A percentile compares a stretch with the other conserved stretches of the same genome.
Conservation (phyloP, 2,329 filamentous ascomycete genomes). For the Fusarium nisikadoi region DNA sequence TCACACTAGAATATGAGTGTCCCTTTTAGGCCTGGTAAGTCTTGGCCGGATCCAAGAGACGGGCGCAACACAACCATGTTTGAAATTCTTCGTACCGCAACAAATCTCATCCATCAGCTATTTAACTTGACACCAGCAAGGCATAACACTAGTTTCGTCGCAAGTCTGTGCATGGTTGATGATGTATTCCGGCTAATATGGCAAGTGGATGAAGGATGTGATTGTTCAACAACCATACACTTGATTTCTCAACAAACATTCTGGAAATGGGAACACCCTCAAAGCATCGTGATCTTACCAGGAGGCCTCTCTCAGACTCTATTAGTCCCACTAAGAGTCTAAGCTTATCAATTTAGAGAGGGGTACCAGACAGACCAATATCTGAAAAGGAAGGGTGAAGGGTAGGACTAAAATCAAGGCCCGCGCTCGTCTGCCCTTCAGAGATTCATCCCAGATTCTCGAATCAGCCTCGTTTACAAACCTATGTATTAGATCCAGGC, state of each 20-base stretch:
- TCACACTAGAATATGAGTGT: background rate
- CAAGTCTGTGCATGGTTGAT: background rate
- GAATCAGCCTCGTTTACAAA: background rate
- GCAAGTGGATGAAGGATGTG: background rate
- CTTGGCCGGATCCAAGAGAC: background rate
- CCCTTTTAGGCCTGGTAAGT: background rate
- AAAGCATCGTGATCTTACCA: background rate
- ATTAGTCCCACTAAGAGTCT: background rate
- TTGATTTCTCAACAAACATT: background rate
- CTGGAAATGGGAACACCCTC: background rate
- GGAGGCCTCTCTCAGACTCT: background rate
- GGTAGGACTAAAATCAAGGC: background rate
- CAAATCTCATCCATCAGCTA: background rate
- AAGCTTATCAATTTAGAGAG: background rate
- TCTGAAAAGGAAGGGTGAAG: background rate
- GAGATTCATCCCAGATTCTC: background rate
- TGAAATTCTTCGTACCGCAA: slow-evolving; percentile 5
- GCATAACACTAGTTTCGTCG: background rate
- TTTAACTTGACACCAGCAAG: background rate
- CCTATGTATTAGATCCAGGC: background rate
- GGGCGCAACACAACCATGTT: background rate
- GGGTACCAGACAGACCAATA: background rate
- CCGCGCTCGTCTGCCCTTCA: background rate
- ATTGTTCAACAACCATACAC: background rate
- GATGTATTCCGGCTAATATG: slow-evolving; percentile 16